A percentile compares a stretch with the other conserved stretches of the same genome.
Evolutionary conservation across 768 basidiomycete genomes (phyloP).

Genomic region (Tulasnella sp.): DNA sequence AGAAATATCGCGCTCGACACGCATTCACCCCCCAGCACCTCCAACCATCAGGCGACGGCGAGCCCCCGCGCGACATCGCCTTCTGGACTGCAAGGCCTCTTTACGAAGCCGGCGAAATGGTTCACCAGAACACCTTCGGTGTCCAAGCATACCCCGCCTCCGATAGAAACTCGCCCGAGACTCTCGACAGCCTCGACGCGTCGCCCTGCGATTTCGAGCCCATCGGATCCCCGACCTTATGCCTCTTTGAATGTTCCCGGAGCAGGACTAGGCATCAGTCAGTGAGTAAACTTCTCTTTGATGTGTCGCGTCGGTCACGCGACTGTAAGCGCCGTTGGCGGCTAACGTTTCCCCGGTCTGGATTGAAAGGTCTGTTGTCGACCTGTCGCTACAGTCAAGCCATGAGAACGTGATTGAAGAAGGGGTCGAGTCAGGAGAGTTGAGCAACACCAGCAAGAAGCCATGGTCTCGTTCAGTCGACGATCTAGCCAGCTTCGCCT

Average conservation of each 20-base stretch:
- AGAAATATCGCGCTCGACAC: background rate
- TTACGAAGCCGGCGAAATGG: constrained; percentile 62
- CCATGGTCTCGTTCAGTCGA: constrained; percentile 74
- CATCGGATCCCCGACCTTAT: constrained; percentile 63
- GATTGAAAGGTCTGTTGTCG: constrained; percentile 47
- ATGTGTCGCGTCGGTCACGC: constrained; percentile 1
- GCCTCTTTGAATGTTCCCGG: constrained; percentile 27
- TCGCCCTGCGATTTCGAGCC: constrained; percentile 66
- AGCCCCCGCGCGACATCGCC: constrained; percentile 50
- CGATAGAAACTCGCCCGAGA: background rate
- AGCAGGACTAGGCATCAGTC: constrained; percentile 37
- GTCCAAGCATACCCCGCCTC: constrained; percentile 29
- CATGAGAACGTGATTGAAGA: constrained; percentile 29
- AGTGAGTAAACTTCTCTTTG: constrained; percentile 34
- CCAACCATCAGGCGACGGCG: background rate
- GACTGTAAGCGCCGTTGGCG: background rate
- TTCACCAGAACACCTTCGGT: constrained; percentile 50
- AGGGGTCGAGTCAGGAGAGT: constrained; percentile 34
- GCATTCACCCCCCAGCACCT: background rate
- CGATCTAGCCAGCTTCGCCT: constrained; percentile 36
- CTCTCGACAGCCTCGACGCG: background rate
- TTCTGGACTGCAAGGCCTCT: constrained; percentile 52
- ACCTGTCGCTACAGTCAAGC: constrained; percentile 42
- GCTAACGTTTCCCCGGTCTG: background rate
- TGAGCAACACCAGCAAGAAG: constrained; percentile 56